Conservation (phyloP, 2,329 filamentous ascomycete genomes). For the Cladorrhinum sp. region DNA sequence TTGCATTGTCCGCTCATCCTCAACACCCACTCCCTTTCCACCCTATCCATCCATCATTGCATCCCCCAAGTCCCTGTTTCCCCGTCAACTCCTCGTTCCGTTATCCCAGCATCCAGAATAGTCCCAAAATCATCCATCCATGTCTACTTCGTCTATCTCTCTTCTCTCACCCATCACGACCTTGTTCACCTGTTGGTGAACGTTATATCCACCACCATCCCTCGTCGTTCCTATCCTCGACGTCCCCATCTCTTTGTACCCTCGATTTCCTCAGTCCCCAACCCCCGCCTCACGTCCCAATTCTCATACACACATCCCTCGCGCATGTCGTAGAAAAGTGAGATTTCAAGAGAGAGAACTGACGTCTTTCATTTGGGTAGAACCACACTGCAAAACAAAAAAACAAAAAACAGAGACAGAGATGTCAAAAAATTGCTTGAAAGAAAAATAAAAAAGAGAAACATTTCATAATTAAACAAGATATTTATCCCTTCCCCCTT, state of each 20-base stretch:
- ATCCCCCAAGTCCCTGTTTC: neutral
- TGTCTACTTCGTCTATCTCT: neutral
- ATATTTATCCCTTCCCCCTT: slow-evolving; percentile 24
- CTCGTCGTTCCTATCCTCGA: neutral
- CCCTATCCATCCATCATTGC: neutral
- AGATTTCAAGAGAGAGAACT: neutral
- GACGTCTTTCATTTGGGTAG: neutral
- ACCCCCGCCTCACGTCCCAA: neutral
- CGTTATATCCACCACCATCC: neutral
- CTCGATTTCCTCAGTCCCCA: neutral
- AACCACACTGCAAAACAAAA: neutral
- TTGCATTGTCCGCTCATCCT: neutral
- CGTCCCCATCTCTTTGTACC: neutral
- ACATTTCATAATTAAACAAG: slow-evolving; percentile 33
- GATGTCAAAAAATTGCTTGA: slow-evolving; percentile 4
- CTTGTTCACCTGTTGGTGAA: neutral
- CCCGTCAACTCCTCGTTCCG: no score
- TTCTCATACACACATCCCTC: neutral
- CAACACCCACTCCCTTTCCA: neutral
- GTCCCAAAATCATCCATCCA: neutral
- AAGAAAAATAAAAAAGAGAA: slow-evolving; percentile 31
- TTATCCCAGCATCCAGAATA: neutral
- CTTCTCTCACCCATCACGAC: neutral
- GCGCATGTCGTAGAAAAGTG: neutral
- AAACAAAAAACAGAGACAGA: neutral